Evolutionary conservation across 148 eudicot genomes (phyloP).

Genomic region (Spergularia marina): DNA sequence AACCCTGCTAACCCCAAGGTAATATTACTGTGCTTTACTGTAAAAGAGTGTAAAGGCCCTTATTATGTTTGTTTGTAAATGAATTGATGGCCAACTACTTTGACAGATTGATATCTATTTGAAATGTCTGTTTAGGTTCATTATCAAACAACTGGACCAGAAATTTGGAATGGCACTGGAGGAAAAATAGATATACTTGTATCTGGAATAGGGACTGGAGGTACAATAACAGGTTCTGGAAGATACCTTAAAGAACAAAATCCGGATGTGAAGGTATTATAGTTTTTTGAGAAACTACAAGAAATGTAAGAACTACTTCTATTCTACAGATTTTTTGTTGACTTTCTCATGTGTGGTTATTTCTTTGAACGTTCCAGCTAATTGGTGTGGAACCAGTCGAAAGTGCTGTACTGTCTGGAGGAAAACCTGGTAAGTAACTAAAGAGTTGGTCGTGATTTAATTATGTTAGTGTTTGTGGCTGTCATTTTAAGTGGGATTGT

Average conservation of each 20-base stretch:
- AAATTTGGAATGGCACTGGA: constrained; percentile 69
- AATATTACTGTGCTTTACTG: background rate
- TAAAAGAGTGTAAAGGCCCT: too few species aligned
- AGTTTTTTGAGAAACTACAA: background rate
- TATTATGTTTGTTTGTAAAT: too few species aligned
- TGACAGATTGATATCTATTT: background rate
- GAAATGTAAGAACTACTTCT: background rate
- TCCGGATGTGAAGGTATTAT: constrained; percentile 58
- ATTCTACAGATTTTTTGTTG: background rate
- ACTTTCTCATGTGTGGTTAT: background rate
- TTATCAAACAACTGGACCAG: constrained; percentile 87
- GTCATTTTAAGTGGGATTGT: background rate
- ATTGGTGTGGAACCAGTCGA: constrained; percentile 78
- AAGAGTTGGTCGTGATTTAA: background rate
- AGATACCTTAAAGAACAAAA: constrained; percentile 71
- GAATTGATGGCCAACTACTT: background rate
- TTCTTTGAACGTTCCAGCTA: constrained; percentile 34
- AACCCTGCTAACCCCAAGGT: constrained; percentile 28
- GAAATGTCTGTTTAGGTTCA: constrained; percentile 45
- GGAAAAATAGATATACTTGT: constrained; percentile 17
- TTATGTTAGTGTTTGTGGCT: background rate
- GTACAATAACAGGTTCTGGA: constrained; percentile 56
- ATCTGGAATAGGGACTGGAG: constrained; percentile 24
- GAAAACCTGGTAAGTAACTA: constrained; percentile 70
- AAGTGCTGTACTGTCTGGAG: constrained; percentile 76